Evolutionary conservation across 2,329 filamentous ascomycete genomes (phyloP).

Genomic region (Akanthomyces uredinophilus): DNA sequence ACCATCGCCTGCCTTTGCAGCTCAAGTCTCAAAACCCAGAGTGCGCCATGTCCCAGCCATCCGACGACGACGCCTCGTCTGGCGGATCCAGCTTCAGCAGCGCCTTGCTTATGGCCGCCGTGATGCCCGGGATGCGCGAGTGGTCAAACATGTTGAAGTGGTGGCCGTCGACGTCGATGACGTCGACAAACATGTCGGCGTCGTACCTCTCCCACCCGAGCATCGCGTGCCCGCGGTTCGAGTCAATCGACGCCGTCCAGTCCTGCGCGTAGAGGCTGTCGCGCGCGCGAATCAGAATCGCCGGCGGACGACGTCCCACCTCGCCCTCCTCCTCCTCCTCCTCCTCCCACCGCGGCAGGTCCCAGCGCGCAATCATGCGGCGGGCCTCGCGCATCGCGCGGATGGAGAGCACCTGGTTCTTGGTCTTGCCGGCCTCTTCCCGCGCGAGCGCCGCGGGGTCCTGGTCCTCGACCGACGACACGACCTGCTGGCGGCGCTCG

Average conservation of each 20-base stretch:
- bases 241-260: conserved; percentile 34
- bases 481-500: conserved; percentile 16
- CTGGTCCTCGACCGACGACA: background rate
- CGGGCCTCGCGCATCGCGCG: conserved; percentile 39
- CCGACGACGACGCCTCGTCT: background rate
- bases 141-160: conserved; percentile 45
- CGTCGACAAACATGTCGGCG: conserved; percentile 36
- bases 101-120: conserved; percentile 21
- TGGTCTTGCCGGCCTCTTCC: conserved; percentile 27
- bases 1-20: too few relatives aligned
- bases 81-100: conserved; percentile 13
- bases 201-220: conserved; percentile 48
- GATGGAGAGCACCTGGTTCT: conserved; percentile 31
- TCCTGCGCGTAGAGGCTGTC: conserved; percentile 32
- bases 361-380: conserved; percentile 37
- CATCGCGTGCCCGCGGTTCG: conserved; percentile 28
- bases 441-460: background rate
- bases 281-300: conserved; percentile 41
- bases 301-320: conserved; percentile 31
- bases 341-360: conserved; percentile 34
- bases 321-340: conserved; percentile 23
- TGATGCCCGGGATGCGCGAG: conserved; percentile 24
- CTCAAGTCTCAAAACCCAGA: background rate
- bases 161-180: conserved; percentile 46
- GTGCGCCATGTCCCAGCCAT: background rate